Evolutionary conservation across 352 stramenopile species (phyloP).

Genomic region (Pythium sp.): DNA sequence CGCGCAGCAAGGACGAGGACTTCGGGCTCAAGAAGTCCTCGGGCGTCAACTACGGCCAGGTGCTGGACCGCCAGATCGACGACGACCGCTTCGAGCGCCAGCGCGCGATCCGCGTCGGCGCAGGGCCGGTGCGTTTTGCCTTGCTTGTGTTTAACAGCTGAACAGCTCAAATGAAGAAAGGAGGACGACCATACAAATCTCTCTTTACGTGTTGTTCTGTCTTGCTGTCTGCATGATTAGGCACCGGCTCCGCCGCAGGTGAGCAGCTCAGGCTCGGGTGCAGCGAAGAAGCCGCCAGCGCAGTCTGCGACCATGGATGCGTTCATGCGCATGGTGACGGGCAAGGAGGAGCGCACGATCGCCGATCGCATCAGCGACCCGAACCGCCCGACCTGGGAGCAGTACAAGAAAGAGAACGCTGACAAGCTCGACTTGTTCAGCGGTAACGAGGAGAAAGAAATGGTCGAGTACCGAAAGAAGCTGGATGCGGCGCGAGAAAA

Average conservation of each 20-base stretch:
- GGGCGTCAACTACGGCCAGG: constrained; percentile 81
- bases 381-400: constrained; percentile 94
- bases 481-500: constrained; percentile 90
- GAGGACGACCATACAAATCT: not conserved
- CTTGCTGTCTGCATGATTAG: constrained; percentile 5
- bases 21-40: constrained; percentile 76
- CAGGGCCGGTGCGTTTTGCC: constrained; percentile 28
- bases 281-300: constrained; percentile 21
- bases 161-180: not conserved
- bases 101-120: constrained; percentile 42
- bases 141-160: not conserved
- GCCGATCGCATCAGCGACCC: constrained; percentile 91
- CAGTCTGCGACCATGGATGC: constrained; percentile 90
- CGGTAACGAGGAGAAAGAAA: constrained; percentile 89
- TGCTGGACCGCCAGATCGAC: constrained; percentile 80
- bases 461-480: constrained; percentile 92
- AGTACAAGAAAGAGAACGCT: constrained; percentile 96
- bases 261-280: not conserved
- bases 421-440: constrained; percentile 89
- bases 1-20: constrained; percentile 37
- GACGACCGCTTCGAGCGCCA: constrained; percentile 82
- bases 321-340: constrained; percentile 92
- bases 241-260: not conserved
- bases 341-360: constrained; percentile 92
- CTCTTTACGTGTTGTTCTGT: not conserved